These are phyloP conservation scores for Lyophyllum atratum DNA, from an alignment of 768 basidiomycete genomes.

Conservation along the genomic window DNA sequence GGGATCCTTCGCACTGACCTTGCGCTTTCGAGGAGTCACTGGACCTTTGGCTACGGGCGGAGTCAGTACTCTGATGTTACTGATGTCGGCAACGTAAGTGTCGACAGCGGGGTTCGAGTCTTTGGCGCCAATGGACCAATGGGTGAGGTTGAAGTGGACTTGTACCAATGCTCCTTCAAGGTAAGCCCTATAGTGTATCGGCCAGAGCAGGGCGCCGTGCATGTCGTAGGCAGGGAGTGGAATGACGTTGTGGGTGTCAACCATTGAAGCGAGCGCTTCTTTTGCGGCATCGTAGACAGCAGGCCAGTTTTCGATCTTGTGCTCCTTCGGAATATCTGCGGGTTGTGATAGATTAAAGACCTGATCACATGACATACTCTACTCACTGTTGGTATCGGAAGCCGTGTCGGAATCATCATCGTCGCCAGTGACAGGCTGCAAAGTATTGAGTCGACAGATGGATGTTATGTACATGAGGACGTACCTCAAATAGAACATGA, in stretches of 20 bases:
- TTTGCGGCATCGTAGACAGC: background rate
- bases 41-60: background rate
- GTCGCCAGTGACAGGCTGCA: background rate
- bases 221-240: background rate
- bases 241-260: background rate
- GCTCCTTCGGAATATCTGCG: background rate
- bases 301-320: background rate
- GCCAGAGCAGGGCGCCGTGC: background rate
- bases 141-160: background rate
- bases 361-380: background rate
- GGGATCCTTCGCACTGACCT: background rate
- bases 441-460: background rate
- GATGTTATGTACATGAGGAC: background rate
- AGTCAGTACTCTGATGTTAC: background rate
- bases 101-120: background rate
- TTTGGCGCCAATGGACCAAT: background rate
- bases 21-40: background rate
- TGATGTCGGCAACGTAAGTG: background rate
- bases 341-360: background rate
- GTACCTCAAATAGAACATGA: constrained; percentile 7
- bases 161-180: background rate
- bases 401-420: no score
- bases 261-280: background rate
- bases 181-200: background rate
- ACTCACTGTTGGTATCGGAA: background rate